phyloP scores from a whole-genome alignment of 2,329 filamentous ascomycete genomes.

The Alternaria dauci region DNA sequence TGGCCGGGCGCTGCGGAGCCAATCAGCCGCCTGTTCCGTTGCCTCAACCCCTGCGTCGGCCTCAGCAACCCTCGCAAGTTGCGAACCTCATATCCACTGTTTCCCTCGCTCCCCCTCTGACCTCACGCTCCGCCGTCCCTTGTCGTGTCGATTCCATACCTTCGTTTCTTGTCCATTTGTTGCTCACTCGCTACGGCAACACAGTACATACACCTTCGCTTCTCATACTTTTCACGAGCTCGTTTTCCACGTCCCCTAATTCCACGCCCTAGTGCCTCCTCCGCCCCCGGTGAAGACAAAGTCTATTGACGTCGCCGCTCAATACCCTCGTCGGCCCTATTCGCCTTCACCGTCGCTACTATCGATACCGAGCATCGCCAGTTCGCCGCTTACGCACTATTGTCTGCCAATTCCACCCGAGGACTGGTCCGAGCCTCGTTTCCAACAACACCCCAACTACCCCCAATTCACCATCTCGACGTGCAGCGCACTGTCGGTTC shows the following conservation, averaged over 20 bases:
- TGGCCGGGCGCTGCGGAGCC: slow-evolving; percentile 21
- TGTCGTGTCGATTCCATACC: slow-evolving; percentile 24
- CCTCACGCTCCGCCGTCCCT: slow-evolving; percentile 26
- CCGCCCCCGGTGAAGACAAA: slow-evolving; percentile 11
- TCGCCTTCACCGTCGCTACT: slow-evolving; percentile 15
- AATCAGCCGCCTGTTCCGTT: slow-evolving; percentile 23
- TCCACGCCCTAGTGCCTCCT: slow-evolving; percentile 4
- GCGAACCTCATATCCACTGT: slow-evolving; percentile 38
- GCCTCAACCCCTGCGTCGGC: slow-evolving; percentile 7
- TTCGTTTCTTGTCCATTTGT: slow-evolving; percentile 41
- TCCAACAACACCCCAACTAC: not conserved
- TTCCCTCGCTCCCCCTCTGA: slow-evolving; percentile 27
- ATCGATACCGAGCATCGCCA: slow-evolving; percentile 12
- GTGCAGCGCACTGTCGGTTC: slow-evolving; percentile 33
- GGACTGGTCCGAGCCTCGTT: slow-evolving; percentile 13
- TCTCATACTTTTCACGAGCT: slow-evolving; percentile 12
- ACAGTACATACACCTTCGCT: slow-evolving; percentile 26
- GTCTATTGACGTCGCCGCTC: slow-evolving; percentile 16
- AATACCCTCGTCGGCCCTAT: slow-evolving; percentile 14
- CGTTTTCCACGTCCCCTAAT: slow-evolving; percentile 2
- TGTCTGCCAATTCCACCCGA: slow-evolving; percentile 10
- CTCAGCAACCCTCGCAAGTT: slow-evolving; percentile 13
- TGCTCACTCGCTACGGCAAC: slow-evolving; percentile 48
- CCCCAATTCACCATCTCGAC: slow-evolving; percentile 20
- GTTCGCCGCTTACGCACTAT: slow-evolving; percentile 4